Evolutionary conservation across 2,329 filamentous ascomycete genomes (phyloP).

Genomic region (Hypoxylon sp.): DNA sequence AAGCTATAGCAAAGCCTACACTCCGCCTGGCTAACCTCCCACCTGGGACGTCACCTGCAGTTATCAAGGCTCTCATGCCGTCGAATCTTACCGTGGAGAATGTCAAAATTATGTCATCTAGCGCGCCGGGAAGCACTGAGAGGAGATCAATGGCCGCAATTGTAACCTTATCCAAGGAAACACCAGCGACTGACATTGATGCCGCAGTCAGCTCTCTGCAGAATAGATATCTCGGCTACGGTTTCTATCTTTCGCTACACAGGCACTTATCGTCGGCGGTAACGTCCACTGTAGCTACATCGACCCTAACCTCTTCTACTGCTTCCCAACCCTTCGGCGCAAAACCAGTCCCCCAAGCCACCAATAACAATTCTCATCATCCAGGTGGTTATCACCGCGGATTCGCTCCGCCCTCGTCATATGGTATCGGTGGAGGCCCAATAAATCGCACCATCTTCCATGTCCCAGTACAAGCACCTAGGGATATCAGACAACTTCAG

Average conservation of each 20-base stretch:
- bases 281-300: slow-evolving; percentile 57
- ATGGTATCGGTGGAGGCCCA: slow-evolving; percentile 60
- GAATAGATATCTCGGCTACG: slow-evolving; percentile 86
- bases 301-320: slow-evolving; percentile 59
- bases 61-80: slow-evolving; percentile 70
- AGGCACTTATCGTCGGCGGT: slow-evolving; percentile 85
- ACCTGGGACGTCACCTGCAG: slow-evolving; percentile 69
- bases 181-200: slow-evolving; percentile 86
- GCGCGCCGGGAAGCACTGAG: slow-evolving; percentile 67
- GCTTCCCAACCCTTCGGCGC: slow-evolving; percentile 82
- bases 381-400: slow-evolving; percentile 65
- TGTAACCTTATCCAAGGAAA: slow-evolving; percentile 83
- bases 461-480: slow-evolving; percentile 80
- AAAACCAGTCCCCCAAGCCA: slow-evolving; percentile 67
- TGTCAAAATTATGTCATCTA: slow-evolving; percentile 75
- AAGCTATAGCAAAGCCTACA: slow-evolving; percentile 72
- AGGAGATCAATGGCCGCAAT: slow-evolving; percentile 82
- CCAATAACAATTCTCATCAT: slow-evolving; percentile 54
- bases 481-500: slow-evolving; percentile 81
- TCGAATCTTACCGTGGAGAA: slow-evolving; percentile 75
- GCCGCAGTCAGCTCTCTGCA: slow-evolving; percentile 81
- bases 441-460: slow-evolving; percentile 65
- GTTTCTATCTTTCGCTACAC: slow-evolving; percentile 83
- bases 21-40: slow-evolving; percentile 72
- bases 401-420: slow-evolving; percentile 83